Evolutionary conservation across 2,329 filamentous ascomycete species (phyloP).

Genomic region (Aspergillus sergii): DNA sequence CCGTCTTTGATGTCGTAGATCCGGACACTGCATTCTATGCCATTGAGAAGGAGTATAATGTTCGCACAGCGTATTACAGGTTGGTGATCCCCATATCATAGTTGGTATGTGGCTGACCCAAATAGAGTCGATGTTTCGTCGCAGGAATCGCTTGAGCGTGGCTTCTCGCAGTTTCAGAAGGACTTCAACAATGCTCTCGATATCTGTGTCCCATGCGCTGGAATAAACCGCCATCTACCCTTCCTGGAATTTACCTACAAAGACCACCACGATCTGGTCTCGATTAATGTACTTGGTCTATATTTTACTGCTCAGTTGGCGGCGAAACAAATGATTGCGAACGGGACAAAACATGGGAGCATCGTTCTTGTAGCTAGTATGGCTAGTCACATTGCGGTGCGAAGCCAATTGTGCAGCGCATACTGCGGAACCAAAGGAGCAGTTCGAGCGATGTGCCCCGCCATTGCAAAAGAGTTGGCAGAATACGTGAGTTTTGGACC

Average conservation of each 20-base stretch:
- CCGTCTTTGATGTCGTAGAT: neutral
- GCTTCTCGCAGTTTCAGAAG: neutral
- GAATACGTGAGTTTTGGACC: neutral
- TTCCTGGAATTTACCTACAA: neutral
- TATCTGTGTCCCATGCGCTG: neutral
- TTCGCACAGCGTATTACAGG: neutral
- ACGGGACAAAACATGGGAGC: slow-evolving; percentile 51
- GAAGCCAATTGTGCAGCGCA: slow-evolving; percentile 51
- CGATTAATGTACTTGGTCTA: neutral
- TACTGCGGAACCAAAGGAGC: slow-evolving; percentile 30
- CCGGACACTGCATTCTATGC: neutral
- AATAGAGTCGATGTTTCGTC: neutral
- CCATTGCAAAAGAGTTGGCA: neutral
- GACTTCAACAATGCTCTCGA: neutral
- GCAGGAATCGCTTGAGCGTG: neutral
- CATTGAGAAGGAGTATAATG: neutral
- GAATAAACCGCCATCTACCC: neutral
- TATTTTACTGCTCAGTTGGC: neutral
- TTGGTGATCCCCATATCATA: neutral
- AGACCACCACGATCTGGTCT: neutral
- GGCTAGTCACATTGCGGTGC: slow-evolving; percentile 55
- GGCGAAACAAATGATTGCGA: neutral
- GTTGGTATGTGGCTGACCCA: neutral
- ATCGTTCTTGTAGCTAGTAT: slow-evolving; percentile 59
- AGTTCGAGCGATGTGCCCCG: neutral